Evolutionary conservation across 1,284 basidiomycete genomes (phyloP).

Genomic region (Rhodotorula sp.): DNA sequence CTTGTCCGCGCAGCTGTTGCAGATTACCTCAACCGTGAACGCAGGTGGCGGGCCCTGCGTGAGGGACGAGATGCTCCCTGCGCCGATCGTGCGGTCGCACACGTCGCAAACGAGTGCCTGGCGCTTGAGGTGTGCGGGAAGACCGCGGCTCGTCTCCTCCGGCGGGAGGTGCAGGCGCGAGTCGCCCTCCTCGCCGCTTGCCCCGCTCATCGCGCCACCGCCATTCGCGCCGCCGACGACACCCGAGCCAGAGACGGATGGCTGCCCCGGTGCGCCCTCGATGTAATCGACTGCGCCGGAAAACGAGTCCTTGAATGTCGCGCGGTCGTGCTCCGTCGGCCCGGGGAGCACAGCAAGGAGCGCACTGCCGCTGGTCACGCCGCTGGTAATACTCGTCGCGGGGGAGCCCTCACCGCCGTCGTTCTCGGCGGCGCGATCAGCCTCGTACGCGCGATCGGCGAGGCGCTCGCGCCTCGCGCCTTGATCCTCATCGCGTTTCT

Average conservation of each 20-base stretch:
- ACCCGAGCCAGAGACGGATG: too few relatives aligned
- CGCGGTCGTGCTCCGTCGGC: constrained; percentile 7
- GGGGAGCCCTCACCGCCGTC: background rate
- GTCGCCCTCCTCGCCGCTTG: background rate
- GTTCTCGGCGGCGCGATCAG: background rate
- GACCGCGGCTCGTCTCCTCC: constrained; percentile 12
- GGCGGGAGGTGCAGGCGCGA: constrained; percentile 9
- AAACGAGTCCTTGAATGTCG: constrained; percentile 21
- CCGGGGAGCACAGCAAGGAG: background rate
- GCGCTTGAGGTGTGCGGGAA: constrained; percentile 17
- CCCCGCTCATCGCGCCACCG: background rate
- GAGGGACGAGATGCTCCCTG: constrained; percentile 15
- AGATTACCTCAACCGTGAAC: constrained; percentile 34
- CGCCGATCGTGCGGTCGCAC: constrained; percentile 27
- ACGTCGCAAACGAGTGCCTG: constrained; percentile 29
- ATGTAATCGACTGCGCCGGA: constrained; percentile 21
- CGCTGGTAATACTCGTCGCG: background rate
- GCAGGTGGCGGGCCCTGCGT: constrained; percentile 1
- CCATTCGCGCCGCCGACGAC: too few relatives aligned
- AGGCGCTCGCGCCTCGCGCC: constrained; percentile 9
- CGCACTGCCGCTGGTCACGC: background rate
- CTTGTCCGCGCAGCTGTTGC: constrained; percentile 15
- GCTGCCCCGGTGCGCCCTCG: background rate
- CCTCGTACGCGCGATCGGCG: constrained; percentile 5
- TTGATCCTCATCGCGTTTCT: background rate